Conservation (phyloP, 1,284 basidiomycete genomes). For the Cutaneotrichosporon sp. region DNA sequence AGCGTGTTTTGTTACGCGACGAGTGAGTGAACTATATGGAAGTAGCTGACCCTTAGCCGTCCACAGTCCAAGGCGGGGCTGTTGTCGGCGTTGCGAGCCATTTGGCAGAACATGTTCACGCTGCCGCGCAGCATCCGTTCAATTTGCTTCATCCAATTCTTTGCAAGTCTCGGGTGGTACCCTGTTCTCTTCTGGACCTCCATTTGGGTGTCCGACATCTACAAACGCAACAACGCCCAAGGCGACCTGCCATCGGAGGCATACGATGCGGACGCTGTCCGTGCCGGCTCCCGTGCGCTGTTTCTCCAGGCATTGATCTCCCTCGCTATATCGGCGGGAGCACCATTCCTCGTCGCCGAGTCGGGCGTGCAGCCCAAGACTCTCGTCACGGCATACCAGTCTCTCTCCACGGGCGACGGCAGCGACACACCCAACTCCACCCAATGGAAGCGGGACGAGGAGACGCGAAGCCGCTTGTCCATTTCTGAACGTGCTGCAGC, state of each 20-base stretch:
- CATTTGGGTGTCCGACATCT: slow-evolving; percentile 78
- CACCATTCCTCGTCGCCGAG: slow-evolving; percentile 63
- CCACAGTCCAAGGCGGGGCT: slow-evolving; percentile 36
- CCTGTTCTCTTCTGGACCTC: slow-evolving; percentile 83
- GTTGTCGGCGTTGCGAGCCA: slow-evolving; percentile 42
- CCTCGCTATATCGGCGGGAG: slow-evolving; percentile 61
- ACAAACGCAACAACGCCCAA: slow-evolving; percentile 54
- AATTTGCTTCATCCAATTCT: slow-evolving; percentile 76
- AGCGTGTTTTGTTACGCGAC: slow-evolving; percentile 62
- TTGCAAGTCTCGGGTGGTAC: slow-evolving; percentile 74
- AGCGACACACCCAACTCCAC: not conserved
- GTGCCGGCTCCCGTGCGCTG: slow-evolving; percentile 75
- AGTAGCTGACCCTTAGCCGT: slow-evolving; percentile 27
- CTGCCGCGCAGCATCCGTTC: slow-evolving; percentile 70
- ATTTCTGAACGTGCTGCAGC: slow-evolving; percentile 6
- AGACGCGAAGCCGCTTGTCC: slow-evolving; percentile 6
- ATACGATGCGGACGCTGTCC: slow-evolving; percentile 63
- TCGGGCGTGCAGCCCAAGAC: slow-evolving; percentile 33
- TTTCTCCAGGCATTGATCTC: slow-evolving; percentile 70
- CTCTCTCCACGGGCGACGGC: not conserved
- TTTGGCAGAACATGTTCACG: slow-evolving; percentile 63
- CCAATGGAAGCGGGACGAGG: slow-evolving; percentile 21
- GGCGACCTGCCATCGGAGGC: slow-evolving; percentile 17
- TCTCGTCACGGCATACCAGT: not conserved
- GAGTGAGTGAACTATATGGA: slow-evolving; percentile 39